phyloP scores from a whole-genome alignment of 2,329 filamentous ascomycete genomes.

The Sclerotinia spermophila region DNA sequence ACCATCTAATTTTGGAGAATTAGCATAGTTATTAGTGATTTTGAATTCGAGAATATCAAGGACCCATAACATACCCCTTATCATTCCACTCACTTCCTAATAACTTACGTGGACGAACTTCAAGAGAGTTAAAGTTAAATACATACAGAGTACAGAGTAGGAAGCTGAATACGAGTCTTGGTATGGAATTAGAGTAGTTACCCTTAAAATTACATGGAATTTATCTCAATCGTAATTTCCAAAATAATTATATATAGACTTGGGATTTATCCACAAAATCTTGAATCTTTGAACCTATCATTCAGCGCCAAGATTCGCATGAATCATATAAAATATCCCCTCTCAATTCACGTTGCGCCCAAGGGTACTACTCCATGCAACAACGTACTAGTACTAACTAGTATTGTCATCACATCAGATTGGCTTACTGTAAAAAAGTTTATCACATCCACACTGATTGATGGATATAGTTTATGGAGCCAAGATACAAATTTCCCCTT shows the following conservation, averaged over 20 bases:
- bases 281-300: neutral
- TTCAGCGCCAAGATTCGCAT: neutral
- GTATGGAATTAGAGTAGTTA: neutral
- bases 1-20: neutral
- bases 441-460: neutral
- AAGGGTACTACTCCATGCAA: neutral
- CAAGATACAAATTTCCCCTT: neutral
- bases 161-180: conserved; percentile 1
- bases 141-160: neutral
- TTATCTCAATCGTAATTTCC: neutral
- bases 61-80: neutral
- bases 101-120: neutral
- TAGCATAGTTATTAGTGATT: neutral
- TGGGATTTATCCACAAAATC: neutral
- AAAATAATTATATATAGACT: neutral
- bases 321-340: neutral
- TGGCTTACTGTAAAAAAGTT: neutral
- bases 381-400: too few species aligned
- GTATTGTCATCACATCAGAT: neutral
- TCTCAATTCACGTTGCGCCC: neutral
- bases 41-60: neutral
- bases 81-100: neutral
- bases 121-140: neutral
- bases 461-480: too few species aligned
- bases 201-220: too few species aligned